phyloP scores from a whole-genome alignment of 2,329 filamentous ascomycete genomes.

The Aspergillus terreus region DNA sequence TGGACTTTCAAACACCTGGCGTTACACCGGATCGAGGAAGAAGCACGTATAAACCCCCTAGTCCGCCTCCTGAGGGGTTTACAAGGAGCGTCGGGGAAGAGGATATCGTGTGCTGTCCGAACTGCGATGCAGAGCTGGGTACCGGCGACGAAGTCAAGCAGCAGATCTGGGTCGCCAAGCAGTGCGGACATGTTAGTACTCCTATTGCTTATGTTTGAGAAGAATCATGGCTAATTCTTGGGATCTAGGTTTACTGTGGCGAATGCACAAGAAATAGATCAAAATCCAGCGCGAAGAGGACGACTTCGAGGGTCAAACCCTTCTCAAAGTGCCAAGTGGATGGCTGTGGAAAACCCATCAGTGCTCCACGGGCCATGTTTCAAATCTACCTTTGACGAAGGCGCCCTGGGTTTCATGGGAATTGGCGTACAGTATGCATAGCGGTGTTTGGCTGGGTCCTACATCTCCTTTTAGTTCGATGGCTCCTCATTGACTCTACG shows the following conservation, averaged over 20 bases:
- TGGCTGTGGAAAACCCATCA: conserved; percentile 40
- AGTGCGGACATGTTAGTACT: conserved; percentile 79
- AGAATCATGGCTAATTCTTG: conserved; percentile 5
- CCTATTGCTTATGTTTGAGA: not conserved
- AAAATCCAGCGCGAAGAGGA: conserved; percentile 32
- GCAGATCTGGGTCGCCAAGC: conserved; percentile 88
- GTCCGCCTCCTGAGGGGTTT: conserved; percentile 69
- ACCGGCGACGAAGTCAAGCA: conserved; percentile 68
- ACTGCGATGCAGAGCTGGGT: conserved; percentile 79
- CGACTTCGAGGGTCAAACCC: conserved; percentile 28
- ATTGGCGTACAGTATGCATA: not conserved
- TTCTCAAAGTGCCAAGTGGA: conserved; percentile 44
- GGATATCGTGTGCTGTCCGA: conserved; percentile 74
- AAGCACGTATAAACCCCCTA: conserved; percentile 57
- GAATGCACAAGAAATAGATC: conserved; percentile 43
- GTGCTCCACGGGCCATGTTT: conserved; percentile 39
- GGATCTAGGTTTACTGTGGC: conserved; percentile 45
- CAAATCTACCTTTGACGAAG: conserved; percentile 44
- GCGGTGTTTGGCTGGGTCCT: conserved; percentile 1
- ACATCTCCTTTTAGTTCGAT: conserved; percentile 1
- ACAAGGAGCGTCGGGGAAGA: conserved; percentile 72
- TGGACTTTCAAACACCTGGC: conserved; percentile 41
- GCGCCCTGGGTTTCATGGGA: conserved; percentile 4
- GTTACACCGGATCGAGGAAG: conserved; percentile 35
- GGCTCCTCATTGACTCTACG: conserved; percentile 7